phyloP scores from a whole-genome alignment of 2,329 filamentous ascomycete species.

The Mycogone perniciosa region DNA sequence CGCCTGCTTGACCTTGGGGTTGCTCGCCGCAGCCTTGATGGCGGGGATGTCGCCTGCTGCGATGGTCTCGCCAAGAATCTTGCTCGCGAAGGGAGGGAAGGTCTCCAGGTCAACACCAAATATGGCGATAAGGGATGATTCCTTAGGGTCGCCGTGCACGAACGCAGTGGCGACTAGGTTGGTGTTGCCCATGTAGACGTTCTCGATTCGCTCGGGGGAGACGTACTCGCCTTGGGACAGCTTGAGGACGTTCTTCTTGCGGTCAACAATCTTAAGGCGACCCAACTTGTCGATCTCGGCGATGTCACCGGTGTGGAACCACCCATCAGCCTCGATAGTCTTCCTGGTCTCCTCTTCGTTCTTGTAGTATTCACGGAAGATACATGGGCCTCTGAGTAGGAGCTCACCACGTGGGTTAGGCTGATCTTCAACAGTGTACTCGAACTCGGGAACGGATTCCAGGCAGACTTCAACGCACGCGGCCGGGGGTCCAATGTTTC shows the following conservation, averaged over 20 bases:
- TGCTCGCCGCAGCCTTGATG: slow-evolving; percentile 58
- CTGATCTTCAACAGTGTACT: slow-evolving; percentile 82
- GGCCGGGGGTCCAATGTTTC: slow-evolving; percentile 73
- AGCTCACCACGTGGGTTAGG: slow-evolving; percentile 88
- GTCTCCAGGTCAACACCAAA: slow-evolving; percentile 81
- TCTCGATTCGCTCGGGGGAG: slow-evolving; percentile 94
- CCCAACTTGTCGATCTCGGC: slow-evolving; percentile 77
- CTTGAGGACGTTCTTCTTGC: slow-evolving; percentile 99
- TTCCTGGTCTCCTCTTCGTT: slow-evolving; percentile 83
- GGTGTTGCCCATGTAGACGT: slow-evolving; percentile 79
- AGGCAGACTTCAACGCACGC: slow-evolving; percentile 69
- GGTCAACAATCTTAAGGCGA: slow-evolving; percentile 88
- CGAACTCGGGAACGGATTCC: slow-evolving; percentile 85
- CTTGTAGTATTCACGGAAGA: slow-evolving; percentile 86
- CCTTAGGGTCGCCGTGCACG: slow-evolving; percentile 81
- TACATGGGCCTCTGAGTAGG: slow-evolving; percentile 68
- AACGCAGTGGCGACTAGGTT: slow-evolving; percentile 74
- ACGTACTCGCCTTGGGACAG: slow-evolving; percentile 97
- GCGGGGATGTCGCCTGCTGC: slow-evolving; percentile 57
- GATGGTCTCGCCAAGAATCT: slow-evolving; percentile 64
- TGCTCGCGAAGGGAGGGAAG: slow-evolving; percentile 76
- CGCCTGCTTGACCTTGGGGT: slow-evolving; percentile 66
- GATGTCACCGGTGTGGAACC: slow-evolving; percentile 96
- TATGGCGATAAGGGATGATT: slow-evolving; percentile 76
- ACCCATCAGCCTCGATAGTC: slow-evolving; percentile 77